Evolutionary conservation across 768 basidiomycete genomes (phyloP).

Genomic region (Floccularia luteovirens): DNA sequence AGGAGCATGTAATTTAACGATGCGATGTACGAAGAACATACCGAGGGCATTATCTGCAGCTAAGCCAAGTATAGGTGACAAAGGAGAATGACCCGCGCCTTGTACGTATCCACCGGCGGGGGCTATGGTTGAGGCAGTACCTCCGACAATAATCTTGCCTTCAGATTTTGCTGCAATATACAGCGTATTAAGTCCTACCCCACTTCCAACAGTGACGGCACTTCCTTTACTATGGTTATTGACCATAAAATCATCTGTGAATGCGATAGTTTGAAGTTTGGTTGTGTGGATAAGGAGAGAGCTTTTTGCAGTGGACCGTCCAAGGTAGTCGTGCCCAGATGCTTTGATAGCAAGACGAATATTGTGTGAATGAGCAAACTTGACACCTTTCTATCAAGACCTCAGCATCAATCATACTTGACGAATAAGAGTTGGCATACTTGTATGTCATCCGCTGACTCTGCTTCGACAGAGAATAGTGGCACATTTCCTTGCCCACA

Average conservation of each 20-base stretch:
- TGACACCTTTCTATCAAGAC: neutral
- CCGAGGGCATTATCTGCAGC: slow-evolving; percentile 14
- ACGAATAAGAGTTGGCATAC: no score
- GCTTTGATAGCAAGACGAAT: slow-evolving; percentile 9
- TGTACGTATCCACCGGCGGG: slow-evolving; percentile 20
- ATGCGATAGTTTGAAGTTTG: slow-evolving; percentile 15
- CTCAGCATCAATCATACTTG: no score
- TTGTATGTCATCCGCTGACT: slow-evolving; percentile 20
- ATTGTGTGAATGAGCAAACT: slow-evolving; percentile 4
- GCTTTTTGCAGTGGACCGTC: slow-evolving; percentile 23
- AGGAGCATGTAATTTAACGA: neutral
- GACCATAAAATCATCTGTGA: slow-evolving; percentile 5
- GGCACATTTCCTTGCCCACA: slow-evolving; percentile 25
- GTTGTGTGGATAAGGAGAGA: slow-evolving; percentile 21
- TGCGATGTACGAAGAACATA: neutral
- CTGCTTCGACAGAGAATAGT: slow-evolving; percentile 18
- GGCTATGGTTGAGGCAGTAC: slow-evolving; percentile 13
- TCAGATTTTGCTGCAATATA: slow-evolving; percentile 13
- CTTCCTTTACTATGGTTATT: neutral
- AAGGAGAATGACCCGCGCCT: slow-evolving; percentile 19
- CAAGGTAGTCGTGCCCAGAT: slow-evolving; percentile 23
- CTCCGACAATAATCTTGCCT: slow-evolving; percentile 16
- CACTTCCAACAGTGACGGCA: slow-evolving; percentile 16
- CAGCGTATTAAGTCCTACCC: slow-evolving; percentile 11
- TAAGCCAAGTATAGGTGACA: slow-evolving; percentile 16